These are phyloP conservation scores for Umbellularia californica DNA, from an alignment of 164 flowering plant species.

Conservation along the genomic window DNA sequence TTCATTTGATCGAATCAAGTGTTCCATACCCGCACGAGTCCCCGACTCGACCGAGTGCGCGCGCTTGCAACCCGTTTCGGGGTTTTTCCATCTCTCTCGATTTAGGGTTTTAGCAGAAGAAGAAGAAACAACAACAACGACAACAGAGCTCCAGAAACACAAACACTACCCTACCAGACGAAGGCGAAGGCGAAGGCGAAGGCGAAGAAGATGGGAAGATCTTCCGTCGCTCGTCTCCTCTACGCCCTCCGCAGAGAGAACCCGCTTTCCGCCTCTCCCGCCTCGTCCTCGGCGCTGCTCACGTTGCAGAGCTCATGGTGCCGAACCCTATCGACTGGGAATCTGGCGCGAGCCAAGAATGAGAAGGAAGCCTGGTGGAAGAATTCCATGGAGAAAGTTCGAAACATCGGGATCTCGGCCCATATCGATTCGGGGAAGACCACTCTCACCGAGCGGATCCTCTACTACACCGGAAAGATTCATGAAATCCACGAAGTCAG, in stretches of 20 bases:
- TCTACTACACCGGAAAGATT: slow-evolving; percentile 85
- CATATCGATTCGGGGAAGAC: slow-evolving; percentile 98
- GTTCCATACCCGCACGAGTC: no score
- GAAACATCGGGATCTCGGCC: slow-evolving; percentile 96
- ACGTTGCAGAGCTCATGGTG: slow-evolving; percentile 31
- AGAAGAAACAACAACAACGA: no score
- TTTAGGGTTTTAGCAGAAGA: no score
- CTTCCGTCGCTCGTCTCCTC: slow-evolving; percentile 48
- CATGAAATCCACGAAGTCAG: slow-evolving; percentile 98
- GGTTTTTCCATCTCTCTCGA: no score
- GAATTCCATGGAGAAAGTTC: slow-evolving; percentile 69
- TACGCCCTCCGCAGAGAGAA: slow-evolving; percentile 31
- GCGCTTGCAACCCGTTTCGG: no score
- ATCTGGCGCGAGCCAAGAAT: slow-evolving; percentile 48
- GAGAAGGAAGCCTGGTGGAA: slow-evolving; percentile 81
- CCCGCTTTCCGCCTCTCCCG: slow-evolving; percentile 10
- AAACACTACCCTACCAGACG: neutral
- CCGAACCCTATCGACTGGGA: slow-evolving; percentile 52
- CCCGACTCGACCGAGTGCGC: no score
- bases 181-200: slow-evolving; percentile 13
- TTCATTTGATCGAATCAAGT: no score
- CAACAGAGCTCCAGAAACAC: slow-evolving; percentile 11
- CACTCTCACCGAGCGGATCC: slow-evolving; percentile 80
- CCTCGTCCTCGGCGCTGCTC: slow-evolving; percentile 30
- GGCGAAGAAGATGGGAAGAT: slow-evolving; percentile 25